Evolutionary conservation across 495 filamentous ascomycete genomes (phyloP), one percentile per base, ranked within the genome.

Genomic region (Penicillium antarcticum): DNA sequence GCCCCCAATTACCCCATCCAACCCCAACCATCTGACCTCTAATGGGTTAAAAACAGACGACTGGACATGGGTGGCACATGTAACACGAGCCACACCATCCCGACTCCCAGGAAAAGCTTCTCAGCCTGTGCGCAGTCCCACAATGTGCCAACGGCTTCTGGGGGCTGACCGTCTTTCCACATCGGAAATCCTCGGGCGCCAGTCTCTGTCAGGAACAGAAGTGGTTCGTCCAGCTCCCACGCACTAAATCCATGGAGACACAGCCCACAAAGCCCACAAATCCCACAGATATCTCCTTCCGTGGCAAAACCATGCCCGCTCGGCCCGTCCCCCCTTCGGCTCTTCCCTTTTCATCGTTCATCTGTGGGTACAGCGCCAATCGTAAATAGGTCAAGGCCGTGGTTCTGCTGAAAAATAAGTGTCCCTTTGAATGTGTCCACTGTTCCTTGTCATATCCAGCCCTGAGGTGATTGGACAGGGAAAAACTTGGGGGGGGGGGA

Each of bases 281-380:
- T 23, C 48, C 17, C 46, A 54, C 46, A 41, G 19, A 32, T 33
- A 19, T 24, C 5, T 31, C 33, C 45, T 39, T 24, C 32, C 38
- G 52, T 64, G 61, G 58, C 42, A 38, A 62, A 53, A 29, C 26
- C 26, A 9, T 49, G 37, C 53, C 53, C 48, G 47, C 50, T 57
- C 62, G 62, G 62, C 58, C 62, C 62, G 62, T 62, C 51, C 62
- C 61, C 56, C 60, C 21, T 23, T 23, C 53, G 48, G 62, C 43
- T 56, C 57, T 53, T 58, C 48, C 52, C 49, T 53, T 53, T 51
- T 48, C 38, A 46, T 51, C 31, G 40, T 45, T 35, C 17, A 40
- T 40, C 41, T 32, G 51, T 53, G 58, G 51, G 23, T 42, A 49
- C 37, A 45, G 23, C 51, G 19, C 51, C 51, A 55, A 53, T 51